Evolutionary conservation across 305 asterid genomes (phyloP).

Genomic region (Andrographis paniculata): DNA sequence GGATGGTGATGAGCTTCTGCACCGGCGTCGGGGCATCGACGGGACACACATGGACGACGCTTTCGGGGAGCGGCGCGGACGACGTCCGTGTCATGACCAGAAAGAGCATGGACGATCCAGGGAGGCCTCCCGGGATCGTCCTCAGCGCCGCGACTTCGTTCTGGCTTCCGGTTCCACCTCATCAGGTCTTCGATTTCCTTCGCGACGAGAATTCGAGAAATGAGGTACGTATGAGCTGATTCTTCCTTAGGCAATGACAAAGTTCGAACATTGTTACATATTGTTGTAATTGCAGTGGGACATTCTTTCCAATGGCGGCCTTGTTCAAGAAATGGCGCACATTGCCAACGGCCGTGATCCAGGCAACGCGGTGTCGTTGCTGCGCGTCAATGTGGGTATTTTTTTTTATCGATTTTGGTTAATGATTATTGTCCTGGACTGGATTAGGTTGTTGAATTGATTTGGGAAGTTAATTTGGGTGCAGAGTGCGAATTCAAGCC

Average conservation of each 20-base stretch:
- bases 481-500: conserved; percentile 21
- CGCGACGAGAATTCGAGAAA: conserved; percentile 84
- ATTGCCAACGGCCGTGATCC: conserved; percentile 94
- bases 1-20: conserved; percentile 83
- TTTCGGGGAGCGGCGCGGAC: conserved; percentile 65
- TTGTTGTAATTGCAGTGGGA: conserved; percentile 61
- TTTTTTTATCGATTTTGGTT: too few species aligned
- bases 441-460: too few species aligned
- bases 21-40: conserved; percentile 86
- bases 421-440: too few species aligned
- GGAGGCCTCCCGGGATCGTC: conserved; percentile 95
- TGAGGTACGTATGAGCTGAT: conserved; percentile 37
- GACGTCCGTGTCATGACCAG: conserved; percentile 94
- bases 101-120: conserved; percentile 96
- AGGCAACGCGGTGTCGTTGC: conserved; percentile 71
- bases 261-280: not conserved
- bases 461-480: not conserved
- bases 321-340: conserved; percentile 97
- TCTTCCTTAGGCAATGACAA: not conserved
- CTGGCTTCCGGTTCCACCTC: conserved; percentile 89
- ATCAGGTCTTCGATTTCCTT: conserved; percentile 70
- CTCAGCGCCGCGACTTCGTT: conserved; percentile 96
- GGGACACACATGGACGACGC: conserved; percentile 82
- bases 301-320: conserved; percentile 90
- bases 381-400: conserved; percentile 89